Conservation (phyloP, 140 eudicot genomes). For the Flaveria floridana region DNA sequence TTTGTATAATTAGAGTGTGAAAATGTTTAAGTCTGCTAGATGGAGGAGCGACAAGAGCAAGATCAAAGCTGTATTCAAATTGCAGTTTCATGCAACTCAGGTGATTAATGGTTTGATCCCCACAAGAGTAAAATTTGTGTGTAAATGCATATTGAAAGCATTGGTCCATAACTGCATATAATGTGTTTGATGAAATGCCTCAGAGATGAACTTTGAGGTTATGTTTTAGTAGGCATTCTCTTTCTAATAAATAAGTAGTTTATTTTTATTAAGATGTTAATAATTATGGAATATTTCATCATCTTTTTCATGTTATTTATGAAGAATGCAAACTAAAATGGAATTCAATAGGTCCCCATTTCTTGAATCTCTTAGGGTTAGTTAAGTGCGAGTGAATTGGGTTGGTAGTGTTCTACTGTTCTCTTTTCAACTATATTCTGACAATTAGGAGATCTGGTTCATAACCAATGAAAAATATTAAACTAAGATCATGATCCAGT, state of each 20-base stretch:
- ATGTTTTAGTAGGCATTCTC: slow-evolving; percentile 8
- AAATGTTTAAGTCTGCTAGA: slow-evolving; percentile 82
- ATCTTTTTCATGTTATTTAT: slow-evolving; percentile 5
- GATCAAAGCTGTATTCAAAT: slow-evolving; percentile 72
- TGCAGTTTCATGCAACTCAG: slow-evolving; percentile 94
- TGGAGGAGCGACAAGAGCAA: slow-evolving; percentile 96
- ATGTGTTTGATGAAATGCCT: slow-evolving; percentile 27
- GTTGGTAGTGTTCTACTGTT: slow-evolving; percentile 11
- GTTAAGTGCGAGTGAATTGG: slow-evolving; percentile 15
- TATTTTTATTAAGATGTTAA: background rate
- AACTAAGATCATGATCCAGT: slow-evolving; percentile 8
- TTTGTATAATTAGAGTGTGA: slow-evolving; percentile 12
- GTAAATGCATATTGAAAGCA: background rate
- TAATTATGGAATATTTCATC: slow-evolving; percentile 5
- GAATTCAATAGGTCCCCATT: background rate
- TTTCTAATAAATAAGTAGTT: slow-evolving; percentile 4
- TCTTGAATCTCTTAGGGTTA: slow-evolving; percentile 22
- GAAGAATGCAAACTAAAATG: slow-evolving; percentile 2
- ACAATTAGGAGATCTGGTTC: slow-evolving; percentile 20
- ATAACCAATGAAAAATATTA: background rate
- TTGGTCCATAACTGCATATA: slow-evolving; percentile 1
- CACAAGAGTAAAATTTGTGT: background rate
- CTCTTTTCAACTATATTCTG: slow-evolving; percentile 8
- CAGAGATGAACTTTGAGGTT: slow-evolving; percentile 12
- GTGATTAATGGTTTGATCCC: slow-evolving; percentile 29